phyloP scores from a whole-genome alignment of 352 stramenopile species.

The Phytopythium helicoides region DNA sequence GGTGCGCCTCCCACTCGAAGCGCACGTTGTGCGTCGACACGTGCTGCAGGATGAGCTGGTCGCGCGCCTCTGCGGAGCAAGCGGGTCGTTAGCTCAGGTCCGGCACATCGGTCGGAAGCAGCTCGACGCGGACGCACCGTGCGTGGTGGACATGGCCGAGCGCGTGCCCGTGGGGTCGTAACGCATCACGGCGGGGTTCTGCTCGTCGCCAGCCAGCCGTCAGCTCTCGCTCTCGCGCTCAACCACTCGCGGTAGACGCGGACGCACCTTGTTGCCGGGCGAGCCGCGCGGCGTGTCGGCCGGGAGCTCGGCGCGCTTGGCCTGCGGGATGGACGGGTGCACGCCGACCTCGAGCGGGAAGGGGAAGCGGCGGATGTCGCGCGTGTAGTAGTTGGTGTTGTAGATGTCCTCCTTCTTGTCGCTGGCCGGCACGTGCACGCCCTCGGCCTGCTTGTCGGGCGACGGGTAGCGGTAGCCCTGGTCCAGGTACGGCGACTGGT shows the following conservation, averaged over 20 bases:
- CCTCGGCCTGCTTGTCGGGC: conserved; percentile 61
- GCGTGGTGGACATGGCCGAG: conserved; percentile 84
- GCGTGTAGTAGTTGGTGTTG: conserved; percentile 90
- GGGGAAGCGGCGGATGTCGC: conserved; percentile 74
- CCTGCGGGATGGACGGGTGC: conserved; percentile 64
- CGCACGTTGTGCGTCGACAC: conserved; percentile 75
- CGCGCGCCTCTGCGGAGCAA: conserved; percentile 38
- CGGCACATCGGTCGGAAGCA: neutral
- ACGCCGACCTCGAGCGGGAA: conserved; percentile 63
- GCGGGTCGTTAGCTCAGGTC: neutral
- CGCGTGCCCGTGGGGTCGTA: conserved; percentile 86
- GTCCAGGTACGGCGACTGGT: conserved; percentile 59
- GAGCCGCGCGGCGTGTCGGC: conserved; percentile 66
- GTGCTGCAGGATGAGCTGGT: conserved; percentile 70
- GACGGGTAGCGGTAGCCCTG: conserved; percentile 80
- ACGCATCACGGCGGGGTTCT: conserved; percentile 79
- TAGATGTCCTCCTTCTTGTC: conserved; percentile 80
- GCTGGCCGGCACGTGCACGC: conserved; percentile 65
- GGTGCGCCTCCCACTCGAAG: conserved; percentile 75
- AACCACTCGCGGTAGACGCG: neutral
- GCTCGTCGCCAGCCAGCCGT: no score
- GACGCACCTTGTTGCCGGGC: conserved; percentile 69
- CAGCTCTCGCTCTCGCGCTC: no score
- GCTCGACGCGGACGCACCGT: conserved; percentile 29
- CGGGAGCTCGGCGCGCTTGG: conserved; percentile 61